These are phyloP conservation scores for Fusarium pseudonygamai DNA, from an alignment of 2,329 filamentous ascomycete genomes.

Conservation along the genomic window DNA sequence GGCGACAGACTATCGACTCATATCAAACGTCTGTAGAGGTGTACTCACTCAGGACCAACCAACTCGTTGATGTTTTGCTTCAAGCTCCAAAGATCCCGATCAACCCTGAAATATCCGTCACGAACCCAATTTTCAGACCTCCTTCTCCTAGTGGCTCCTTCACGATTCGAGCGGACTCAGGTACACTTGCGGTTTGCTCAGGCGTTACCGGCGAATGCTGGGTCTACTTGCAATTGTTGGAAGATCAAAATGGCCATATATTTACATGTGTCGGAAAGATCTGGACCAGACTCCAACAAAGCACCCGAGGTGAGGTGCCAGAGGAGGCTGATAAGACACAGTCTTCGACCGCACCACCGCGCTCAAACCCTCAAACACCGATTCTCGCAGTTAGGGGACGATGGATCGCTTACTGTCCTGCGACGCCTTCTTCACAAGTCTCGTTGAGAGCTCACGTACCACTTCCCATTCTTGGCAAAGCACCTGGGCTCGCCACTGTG, in stretches of 20 bases:
- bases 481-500: slow-evolving; percentile 66
- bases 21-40: slow-evolving; percentile 92
- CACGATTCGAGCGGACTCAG: slow-evolving; percentile 76
- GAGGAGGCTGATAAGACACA: slow-evolving; percentile 57
- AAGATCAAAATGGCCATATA: slow-evolving; percentile 53
- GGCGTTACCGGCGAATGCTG: slow-evolving; percentile 88
- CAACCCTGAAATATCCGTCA: slow-evolving; percentile 62
- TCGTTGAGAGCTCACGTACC: slow-evolving; percentile 74
- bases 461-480: slow-evolving; percentile 63
- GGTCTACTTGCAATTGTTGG: slow-evolving; percentile 68
- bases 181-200: slow-evolving; percentile 78
- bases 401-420: slow-evolving; percentile 82
- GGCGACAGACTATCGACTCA: slow-evolving; percentile 58
- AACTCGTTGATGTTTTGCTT: slow-evolving; percentile 77
- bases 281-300: slow-evolving; percentile 85
- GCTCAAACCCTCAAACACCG: slow-evolving; percentile 64
- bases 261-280: slow-evolving; percentile 84
- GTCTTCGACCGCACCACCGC: slow-evolving; percentile 49
- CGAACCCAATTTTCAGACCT: slow-evolving; percentile 71
- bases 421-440: slow-evolving; percentile 75
- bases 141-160: slow-evolving; percentile 78
- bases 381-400: slow-evolving; percentile 75
- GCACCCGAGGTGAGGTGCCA: slow-evolving; percentile 57
- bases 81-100: slow-evolving; percentile 71
- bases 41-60: slow-evolving; percentile 82